Percentiles rank a stretch among this genome's conserved stretches.
Conservation (phyloP, 768 basidiomycete genomes). For the Tylopilus subfusipes region DNA sequence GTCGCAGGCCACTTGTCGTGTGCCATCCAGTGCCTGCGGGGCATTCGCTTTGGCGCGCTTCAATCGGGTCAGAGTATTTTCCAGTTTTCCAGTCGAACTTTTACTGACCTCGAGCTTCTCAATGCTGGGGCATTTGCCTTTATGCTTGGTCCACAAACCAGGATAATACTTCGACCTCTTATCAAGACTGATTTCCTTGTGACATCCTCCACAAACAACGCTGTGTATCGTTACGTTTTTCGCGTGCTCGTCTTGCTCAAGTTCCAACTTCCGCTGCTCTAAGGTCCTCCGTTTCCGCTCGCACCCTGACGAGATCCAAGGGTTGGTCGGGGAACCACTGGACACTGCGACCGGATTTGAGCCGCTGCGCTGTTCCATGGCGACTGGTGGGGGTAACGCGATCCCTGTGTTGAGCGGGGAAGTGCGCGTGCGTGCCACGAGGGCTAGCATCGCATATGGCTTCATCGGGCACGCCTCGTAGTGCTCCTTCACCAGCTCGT, state of each 20-base stretch:
- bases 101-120: conserved; percentile 26
- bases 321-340: not conserved
- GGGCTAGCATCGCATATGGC: conserved; percentile 11
- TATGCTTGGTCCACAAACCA: conserved; percentile 35
- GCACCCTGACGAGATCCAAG: conserved; percentile 18
- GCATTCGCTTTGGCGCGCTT: conserved; percentile 15
- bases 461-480: conserved; percentile 25
- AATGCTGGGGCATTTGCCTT: conserved; percentile 26
- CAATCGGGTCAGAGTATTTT: conserved; percentile 10
- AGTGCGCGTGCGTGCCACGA: conserved; percentile 12
- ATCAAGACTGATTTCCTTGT: conserved; percentile 33
- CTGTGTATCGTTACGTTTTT: conserved; percentile 22
- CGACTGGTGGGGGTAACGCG: conserved; percentile 4
- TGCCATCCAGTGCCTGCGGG: not conserved
- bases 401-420: conserved; percentile 11
- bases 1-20: conserved; percentile 1
- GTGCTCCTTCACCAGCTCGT: conserved; percentile 27
- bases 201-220: conserved; percentile 30
- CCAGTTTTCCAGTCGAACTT: not conserved
- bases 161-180: conserved; percentile 35
- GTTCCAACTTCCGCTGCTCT: conserved; percentile 24
- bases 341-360: not conserved
- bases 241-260: conserved; percentile 30
- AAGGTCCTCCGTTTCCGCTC: conserved; percentile 30
- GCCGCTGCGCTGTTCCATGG: not conserved